Percentiles rank a stretch among this genome's conserved stretches.
Conservation (phyloP, 1,284 basidiomycete species). For the Pisolithus thermaeus region DNA sequence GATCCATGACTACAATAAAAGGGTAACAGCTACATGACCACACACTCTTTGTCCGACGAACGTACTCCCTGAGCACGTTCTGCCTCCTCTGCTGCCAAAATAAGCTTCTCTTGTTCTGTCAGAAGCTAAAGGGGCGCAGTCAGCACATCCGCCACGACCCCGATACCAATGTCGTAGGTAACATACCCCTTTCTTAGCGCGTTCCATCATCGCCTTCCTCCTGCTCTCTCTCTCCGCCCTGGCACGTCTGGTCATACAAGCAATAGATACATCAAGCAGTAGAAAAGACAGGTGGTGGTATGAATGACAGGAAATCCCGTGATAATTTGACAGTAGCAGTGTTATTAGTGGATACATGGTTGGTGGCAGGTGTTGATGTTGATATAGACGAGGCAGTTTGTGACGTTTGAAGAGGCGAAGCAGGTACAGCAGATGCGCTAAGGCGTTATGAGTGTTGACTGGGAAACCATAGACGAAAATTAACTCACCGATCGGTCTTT, state of each 20-base stretch:
- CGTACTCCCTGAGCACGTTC: conserved; percentile 26
- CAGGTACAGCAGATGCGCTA: conserved; percentile 35
- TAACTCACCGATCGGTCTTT: conserved; percentile 64
- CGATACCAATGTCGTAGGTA: background rate
- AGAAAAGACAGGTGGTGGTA: conserved; percentile 60
- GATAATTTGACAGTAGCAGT: conserved; percentile 23
- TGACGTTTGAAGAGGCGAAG: conserved; percentile 9
- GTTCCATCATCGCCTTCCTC: conserved; percentile 58
- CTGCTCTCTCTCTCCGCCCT: conserved; percentile 64
- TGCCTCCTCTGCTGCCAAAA: conserved; percentile 47
- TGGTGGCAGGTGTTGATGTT: conserved; percentile 3
- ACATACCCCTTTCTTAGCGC: conserved; percentile 57
- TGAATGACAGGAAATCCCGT: conserved; percentile 45
- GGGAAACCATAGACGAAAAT: conserved; percentile 22
- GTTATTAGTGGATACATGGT: conserved; percentile 18
- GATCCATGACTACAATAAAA: no score
- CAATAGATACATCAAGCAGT: conserved; percentile 41
- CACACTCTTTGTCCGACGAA: conserved; percentile 45
- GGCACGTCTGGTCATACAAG: conserved; percentile 49
- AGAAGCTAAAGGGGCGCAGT: conserved; percentile 31
- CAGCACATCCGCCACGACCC: background rate
- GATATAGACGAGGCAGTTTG: conserved; percentile 8
- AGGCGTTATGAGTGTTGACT: conserved; percentile 64
- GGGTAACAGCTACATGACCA: conserved; percentile 46
- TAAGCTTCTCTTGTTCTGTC: conserved; percentile 55